A percentile compares a stretch with the other conserved stretches of the same genome.
phyloP scores from a whole-genome alignment of 2,329 filamentous ascomycete genomes.

The Ceratocystis diversiconidia region DNA sequence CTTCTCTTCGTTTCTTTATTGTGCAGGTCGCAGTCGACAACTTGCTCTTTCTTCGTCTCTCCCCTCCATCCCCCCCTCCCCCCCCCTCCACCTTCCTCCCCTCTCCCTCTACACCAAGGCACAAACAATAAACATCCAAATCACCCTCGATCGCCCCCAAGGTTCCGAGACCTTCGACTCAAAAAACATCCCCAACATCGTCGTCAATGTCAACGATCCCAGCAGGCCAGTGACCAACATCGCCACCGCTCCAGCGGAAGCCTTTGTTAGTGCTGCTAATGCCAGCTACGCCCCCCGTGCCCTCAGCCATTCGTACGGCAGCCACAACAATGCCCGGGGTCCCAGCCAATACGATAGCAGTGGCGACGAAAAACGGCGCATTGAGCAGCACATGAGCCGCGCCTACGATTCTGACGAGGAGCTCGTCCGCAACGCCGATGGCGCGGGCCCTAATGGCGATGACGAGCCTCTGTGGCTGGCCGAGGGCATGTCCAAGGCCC shows the following conservation, averaged over 20 bases:
- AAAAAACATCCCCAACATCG: conserved; percentile 8
- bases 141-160: conserved; percentile 7
- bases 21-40: not conserved
- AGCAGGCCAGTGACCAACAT: not conserved
- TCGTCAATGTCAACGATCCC: conserved; percentile 8
- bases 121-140: conserved; percentile 14
- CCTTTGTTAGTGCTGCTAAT: conserved; percentile 5
- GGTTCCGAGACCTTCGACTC: not conserved
- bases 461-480: conserved; percentile 14
- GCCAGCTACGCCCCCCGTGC: not conserved
- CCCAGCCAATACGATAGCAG: not conserved
- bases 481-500: conserved; percentile 18
- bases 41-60: not conserved
- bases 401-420: conserved; percentile 11
- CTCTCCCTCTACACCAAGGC: not conserved
- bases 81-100: not conserved
- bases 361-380: conserved; percentile 7
- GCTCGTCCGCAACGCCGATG: not conserved
- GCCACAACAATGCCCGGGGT: not conserved
- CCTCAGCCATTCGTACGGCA: not conserved
- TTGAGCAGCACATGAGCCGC: not conserved
- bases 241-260: conserved; percentile 4
- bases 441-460: not conserved
- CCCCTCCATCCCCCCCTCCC: too few species aligned
- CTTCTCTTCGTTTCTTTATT: not conserved